Evolutionary conservation across 164 flowering plant species (phyloP).

Genomic region (Magnolia officinalis): DNA sequence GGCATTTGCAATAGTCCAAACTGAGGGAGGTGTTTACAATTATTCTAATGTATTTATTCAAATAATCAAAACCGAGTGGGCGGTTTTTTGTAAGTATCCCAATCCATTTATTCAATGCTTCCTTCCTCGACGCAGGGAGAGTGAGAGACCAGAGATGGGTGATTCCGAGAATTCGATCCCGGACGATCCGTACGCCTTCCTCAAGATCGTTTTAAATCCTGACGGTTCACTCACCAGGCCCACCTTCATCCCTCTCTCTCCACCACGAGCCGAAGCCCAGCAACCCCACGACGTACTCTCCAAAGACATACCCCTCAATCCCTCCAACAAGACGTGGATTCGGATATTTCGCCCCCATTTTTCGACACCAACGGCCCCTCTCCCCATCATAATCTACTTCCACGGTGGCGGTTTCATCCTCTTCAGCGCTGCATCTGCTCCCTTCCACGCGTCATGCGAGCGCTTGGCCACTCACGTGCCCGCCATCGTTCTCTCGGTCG

Average conservation of each 20-base stretch:
- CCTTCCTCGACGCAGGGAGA: not conserved
- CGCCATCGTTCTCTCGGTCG: slow-evolving; percentile 36
- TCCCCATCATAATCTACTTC: slow-evolving; percentile 12
- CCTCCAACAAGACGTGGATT: slow-evolving; percentile 2
- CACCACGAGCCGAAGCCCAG: not conserved
- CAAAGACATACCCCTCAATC: slow-evolving; percentile 6
- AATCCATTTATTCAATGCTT: no score
- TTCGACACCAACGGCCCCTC: not conserved
- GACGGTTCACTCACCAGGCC: not conserved
- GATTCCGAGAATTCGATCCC: not conserved
- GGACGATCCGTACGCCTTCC: not conserved
- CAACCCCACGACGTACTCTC: not conserved
- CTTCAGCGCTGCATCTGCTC: slow-evolving; percentile 35
- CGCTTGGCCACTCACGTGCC: slow-evolving; percentile 14
- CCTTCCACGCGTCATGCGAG: slow-evolving; percentile 23
- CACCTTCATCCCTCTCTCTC: not conserved
- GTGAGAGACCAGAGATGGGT: not conserved
- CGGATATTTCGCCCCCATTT: slow-evolving; percentile 6
- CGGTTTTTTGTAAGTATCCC: no score
- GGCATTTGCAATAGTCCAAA: no score
- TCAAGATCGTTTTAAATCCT: not conserved
- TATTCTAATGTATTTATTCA: no score
- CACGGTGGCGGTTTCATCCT: slow-evolving; percentile 54
- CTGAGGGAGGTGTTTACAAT: no score
- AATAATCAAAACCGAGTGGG: no score